Base-by-base conservation (phyloP, 2,329 filamentous ascomycete species). In the Aspergillus novoparasiticus region DNA sequence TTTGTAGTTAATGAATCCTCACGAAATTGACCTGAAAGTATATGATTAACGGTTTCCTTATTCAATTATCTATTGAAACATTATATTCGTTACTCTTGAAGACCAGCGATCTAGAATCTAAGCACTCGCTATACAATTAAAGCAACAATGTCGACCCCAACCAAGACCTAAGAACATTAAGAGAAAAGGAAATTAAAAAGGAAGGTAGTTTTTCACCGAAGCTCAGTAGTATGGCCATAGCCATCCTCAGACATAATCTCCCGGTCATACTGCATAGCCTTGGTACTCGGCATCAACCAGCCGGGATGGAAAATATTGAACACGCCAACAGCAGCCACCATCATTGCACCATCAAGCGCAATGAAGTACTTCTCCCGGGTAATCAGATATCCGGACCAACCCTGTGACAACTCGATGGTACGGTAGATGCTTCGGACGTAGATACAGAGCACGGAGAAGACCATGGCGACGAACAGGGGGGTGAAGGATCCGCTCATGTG, bases 291-390 rank as follows among this genome's bases (percentile, higher is more conserved):
- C 63, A 80, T 68, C 53, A 79, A 64, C 73, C 76, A 79, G 3
- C 75, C 79, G 2, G 82, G 82, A 57, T 84, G 81, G 19, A 83
- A 64, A 12, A 81, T 46, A 54, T 82, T 78, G 63, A 83, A 83
- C 11, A 83, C 68, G 0, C 43, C 71, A n/a, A 84, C 81, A 6
- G 81, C 79, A 58, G 80, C 60, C 12, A 81, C 73, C 79, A 85
- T 85, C 70, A 83, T 79, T 3, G 77, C 75, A 2, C 80, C 83
- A 64, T 85, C 83, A 2, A 85, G 73, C 6, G 75, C 81, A 63
- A 84, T 78, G 63, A 85, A 85, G 62, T 80, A 85, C 11, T 70
- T 69, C 68, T 85, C 79, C 6, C 81, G 80, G n/a, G 81, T 82
- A 60, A 85, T 85, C 55, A 85, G 69, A 50, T 81, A 82, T 0